These are phyloP conservation scores for Zalaria obscura DNA, from an alignment of 2,329 filamentous ascomycete species.

Conservation along the genomic window DNA sequence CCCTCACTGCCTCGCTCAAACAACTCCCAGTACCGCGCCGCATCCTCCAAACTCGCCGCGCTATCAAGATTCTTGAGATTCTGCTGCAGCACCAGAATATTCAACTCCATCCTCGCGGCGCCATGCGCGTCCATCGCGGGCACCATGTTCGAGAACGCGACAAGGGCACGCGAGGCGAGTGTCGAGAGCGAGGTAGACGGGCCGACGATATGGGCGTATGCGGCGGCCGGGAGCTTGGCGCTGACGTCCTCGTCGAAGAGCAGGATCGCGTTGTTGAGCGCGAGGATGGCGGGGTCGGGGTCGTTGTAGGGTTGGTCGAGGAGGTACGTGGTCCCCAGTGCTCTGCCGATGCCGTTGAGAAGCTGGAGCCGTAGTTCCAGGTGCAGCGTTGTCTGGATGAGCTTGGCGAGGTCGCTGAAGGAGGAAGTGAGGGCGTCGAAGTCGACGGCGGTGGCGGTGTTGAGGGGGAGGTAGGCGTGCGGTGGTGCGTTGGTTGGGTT, in stretches of 20 bases:
- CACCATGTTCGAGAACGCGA: slow-evolving; percentile 54
- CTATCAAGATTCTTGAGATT: slow-evolving; percentile 88
- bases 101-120: slow-evolving; percentile 77
- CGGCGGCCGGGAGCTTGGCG: slow-evolving; percentile 54
- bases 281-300: slow-evolving; percentile 67
- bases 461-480: slow-evolving; percentile 74
- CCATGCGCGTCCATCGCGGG: slow-evolving; percentile 75
- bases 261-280: slow-evolving; percentile 72
- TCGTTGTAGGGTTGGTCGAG: slow-evolving; percentile 59
- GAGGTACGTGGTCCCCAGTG: slow-evolving; percentile 31
- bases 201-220: slow-evolving; percentile 57
- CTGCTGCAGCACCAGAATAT: slow-evolving; percentile 89
- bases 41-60: slow-evolving; percentile 47
- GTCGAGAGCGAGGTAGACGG: slow-evolving; percentile 46
- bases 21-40: slow-evolving; percentile 54
- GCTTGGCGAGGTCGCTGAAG: slow-evolving; percentile 66
- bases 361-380: slow-evolving; percentile 79
- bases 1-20: slow-evolving; percentile 43
- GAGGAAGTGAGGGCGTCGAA: slow-evolving; percentile 81
- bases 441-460: slow-evolving; percentile 66
- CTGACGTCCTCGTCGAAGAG: slow-evolving; percentile 72
- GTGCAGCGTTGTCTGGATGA: slow-evolving; percentile 72
- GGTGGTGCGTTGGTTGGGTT: slow-evolving; percentile 42
- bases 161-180: slow-evolving; percentile 66
- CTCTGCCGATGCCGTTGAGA: slow-evolving; percentile 59